Percentiles rank a stretch among this genome's conserved stretches.
Conservation (phyloP, 2,329 filamentous ascomycete species). For the Trichoderma afroharzianum region DNA sequence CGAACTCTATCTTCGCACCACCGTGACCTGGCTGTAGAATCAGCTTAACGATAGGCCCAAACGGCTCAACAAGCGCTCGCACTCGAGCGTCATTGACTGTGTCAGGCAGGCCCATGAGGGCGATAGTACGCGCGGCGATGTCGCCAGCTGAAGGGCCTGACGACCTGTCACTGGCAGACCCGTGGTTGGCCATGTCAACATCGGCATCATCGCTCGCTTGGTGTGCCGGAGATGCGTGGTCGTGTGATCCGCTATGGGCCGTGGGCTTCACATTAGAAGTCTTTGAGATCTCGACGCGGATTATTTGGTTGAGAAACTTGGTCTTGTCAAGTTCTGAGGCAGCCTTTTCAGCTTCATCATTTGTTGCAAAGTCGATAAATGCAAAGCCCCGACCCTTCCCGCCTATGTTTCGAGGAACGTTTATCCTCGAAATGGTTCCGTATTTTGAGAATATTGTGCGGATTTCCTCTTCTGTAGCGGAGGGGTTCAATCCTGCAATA, state of each 20-base stretch:
- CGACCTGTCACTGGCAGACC: slow-evolving; percentile 34
- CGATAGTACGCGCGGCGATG: slow-evolving; percentile 67
- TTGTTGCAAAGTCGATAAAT: slow-evolving; percentile 73
- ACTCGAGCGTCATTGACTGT: slow-evolving; percentile 88
- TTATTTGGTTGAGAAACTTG: slow-evolving; percentile 62
- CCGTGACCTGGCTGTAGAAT: slow-evolving; percentile 76
- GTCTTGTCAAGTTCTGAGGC: slow-evolving; percentile 67
- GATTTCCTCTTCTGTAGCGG: slow-evolving; percentile 64
- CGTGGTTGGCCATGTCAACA: slow-evolving; percentile 14
- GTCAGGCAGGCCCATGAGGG: slow-evolving; percentile 82
- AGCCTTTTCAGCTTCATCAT: slow-evolving; percentile 64
- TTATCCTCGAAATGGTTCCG: slow-evolving; percentile 69
- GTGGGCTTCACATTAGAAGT: slow-evolving; percentile 54
- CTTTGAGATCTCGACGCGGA: slow-evolving; percentile 62
- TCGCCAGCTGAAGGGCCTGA: slow-evolving; percentile 41
- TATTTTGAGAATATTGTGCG: slow-evolving; percentile 69
- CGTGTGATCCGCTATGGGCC: slow-evolving; percentile 41
- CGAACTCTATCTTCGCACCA: slow-evolving; percentile 82
- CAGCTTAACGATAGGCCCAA: slow-evolving; percentile 71
- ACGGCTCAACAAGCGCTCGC: slow-evolving; percentile 64
- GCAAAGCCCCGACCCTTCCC: slow-evolving; percentile 73
- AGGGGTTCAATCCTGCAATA: slow-evolving; percentile 64
- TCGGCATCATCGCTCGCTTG: slow-evolving; percentile 34
- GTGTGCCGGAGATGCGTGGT: slow-evolving; percentile 33
- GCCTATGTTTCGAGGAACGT: slow-evolving; percentile 63